Base-by-base conservation (phyloP, 1,284 basidiomycete genomes). In the Apiotrichum siamense region DNA sequence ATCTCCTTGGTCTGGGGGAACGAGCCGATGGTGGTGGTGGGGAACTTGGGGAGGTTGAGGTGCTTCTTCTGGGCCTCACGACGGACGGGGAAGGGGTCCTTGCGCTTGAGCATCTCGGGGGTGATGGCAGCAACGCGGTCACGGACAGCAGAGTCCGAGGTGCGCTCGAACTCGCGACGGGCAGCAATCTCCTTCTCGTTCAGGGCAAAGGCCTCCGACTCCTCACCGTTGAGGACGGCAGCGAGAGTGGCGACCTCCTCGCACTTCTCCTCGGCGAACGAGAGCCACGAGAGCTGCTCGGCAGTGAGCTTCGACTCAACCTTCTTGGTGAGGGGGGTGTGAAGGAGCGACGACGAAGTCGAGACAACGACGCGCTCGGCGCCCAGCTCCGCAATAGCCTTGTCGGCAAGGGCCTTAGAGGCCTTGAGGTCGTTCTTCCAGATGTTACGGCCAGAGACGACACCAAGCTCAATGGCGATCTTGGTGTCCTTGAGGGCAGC, bases 1-100 rank as follows among this genome's bases (percentile, higher is more conserved):
- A 99, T 99, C 78, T 98, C 94, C 79, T 97, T 96, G 74, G 96
- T 99, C 86, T 99, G 92, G 66, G 90, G 90, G 88, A 97, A 98
- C 39, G 94, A 97, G 59, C 93, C 94, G 66, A 97, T 97, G 66
- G 93, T 97, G 61, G 94, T 98, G 64, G 93, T 97, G 56, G 94
- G 92, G 86, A 98, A 98, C 77, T 86, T 87, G 75, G 96, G 96
- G 26, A 99, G 83, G 64, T 87, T 81, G 73, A 97, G 83, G 72
- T 87, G 81, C 77, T 88, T 83, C 75, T 84, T 83, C 80, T 99
- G 96, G 52, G 89, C 81, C 68, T 88, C 86, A 75, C 88, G 84
- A 74, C 96, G 92, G 57, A 79, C 77, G 49, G 86, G 77, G 83
- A 98, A 99, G 65, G 85, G 81, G 75, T 81, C 91, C 82, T 91